phyloP scores from a whole-genome alignment of 345 rosid species.

The Populus tremula region DNA sequence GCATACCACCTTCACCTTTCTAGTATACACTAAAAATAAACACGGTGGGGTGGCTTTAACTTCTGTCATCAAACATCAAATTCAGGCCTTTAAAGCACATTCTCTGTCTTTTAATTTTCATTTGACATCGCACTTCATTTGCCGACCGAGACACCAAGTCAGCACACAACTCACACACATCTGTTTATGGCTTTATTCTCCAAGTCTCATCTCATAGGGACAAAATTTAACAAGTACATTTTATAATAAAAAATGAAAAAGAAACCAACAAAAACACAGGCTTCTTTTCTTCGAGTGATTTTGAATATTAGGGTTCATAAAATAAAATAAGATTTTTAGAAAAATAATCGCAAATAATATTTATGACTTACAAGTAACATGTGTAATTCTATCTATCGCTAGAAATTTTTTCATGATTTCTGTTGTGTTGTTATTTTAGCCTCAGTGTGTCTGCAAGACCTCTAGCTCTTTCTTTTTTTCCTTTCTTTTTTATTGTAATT shows the following conservation, averaged over 20 bases:
- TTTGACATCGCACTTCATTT: conserved; percentile 25
- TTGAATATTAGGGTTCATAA: background rate
- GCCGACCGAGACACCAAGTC: conserved; percentile 19
- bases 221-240: background rate
- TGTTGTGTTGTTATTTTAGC: too few relatives aligned
- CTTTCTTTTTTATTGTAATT: too few relatives aligned
- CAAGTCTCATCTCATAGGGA: background rate
- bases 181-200: conserved; percentile 14
- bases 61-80: conserved; percentile 10
- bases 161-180: conserved; percentile 12
- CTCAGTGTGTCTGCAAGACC: too few relatives aligned
- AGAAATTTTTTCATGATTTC: too few relatives aligned
- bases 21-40: too few relatives aligned
- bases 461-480: too few relatives aligned
- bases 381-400: too few relatives aligned
- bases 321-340: background rate
- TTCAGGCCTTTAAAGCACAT: conserved; percentile 18
- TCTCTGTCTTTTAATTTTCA: conserved; percentile 31
- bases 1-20: too few relatives aligned
- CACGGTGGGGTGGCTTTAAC: background rate
- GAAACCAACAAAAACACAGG: background rate
- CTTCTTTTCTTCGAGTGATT: background rate
- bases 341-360: background rate
- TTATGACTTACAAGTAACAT: too few relatives aligned
- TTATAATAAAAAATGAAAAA: background rate